Evolutionary conservation across 2,329 filamentous ascomycete genomes (phyloP).

Genomic region (Sarocladium strictum): DNA sequence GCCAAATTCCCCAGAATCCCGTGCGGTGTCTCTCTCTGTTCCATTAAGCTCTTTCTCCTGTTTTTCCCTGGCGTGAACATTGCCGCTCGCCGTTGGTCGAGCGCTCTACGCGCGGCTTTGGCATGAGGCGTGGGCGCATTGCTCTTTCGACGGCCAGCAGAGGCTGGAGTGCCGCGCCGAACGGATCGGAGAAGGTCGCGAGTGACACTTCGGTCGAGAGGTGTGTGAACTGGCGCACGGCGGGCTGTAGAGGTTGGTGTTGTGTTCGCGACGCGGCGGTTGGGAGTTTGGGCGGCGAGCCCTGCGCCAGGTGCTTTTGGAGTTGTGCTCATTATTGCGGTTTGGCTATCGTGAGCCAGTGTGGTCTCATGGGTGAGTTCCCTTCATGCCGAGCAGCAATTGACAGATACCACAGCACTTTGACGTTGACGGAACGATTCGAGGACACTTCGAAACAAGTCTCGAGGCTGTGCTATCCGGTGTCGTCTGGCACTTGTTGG

Average conservation of each 20-base stretch:
- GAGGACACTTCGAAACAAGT: background rate
- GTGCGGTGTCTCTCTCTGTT: constrained; percentile 50
- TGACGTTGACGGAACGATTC: too few species aligned
- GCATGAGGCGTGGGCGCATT: constrained; percentile 53
- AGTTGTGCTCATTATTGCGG: constrained; percentile 1
- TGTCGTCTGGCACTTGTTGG: background rate
- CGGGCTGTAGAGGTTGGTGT: constrained; percentile 33
- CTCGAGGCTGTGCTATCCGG: background rate
- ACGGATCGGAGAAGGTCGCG: constrained; percentile 33
- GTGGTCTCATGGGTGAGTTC: too few species aligned
- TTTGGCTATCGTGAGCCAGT: background rate
- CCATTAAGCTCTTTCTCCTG: constrained; percentile 50
- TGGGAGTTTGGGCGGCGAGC: constrained; percentile 18
- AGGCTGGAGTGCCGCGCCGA: constrained; percentile 38
- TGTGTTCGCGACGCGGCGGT: constrained; percentile 20
- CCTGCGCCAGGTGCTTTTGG: constrained; percentile 8
- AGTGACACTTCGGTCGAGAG: constrained; percentile 30
- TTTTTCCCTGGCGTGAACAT: constrained; percentile 55
- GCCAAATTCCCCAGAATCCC: constrained; percentile 49
- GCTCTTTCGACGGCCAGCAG: constrained; percentile 28
- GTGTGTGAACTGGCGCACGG: constrained; percentile 35
- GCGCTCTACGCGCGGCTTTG: constrained; percentile 51
- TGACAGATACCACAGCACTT: too few species aligned
- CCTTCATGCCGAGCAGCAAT: background rate
- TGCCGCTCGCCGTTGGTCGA: constrained; percentile 53